These are phyloP conservation scores for Candida boidinii DNA, from an alignment of 805 yeast genomes.

Conservation along the genomic window DNA sequence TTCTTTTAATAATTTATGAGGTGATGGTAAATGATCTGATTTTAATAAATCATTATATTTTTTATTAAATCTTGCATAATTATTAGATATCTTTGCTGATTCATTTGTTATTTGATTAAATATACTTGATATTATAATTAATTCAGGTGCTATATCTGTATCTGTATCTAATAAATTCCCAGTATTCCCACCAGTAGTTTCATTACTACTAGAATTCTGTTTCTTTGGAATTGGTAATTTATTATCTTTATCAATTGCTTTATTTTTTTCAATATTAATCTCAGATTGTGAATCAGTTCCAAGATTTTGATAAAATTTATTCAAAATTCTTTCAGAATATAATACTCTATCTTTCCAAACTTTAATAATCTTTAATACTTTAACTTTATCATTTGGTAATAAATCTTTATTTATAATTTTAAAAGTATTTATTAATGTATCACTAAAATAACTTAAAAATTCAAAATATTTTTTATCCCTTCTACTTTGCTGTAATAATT, in stretches of 20 bases:
- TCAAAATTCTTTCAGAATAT: constrained; percentile 22
- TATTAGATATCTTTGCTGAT: constrained; percentile 11
- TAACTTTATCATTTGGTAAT: constrained; percentile 26
- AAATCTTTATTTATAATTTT: constrained; percentile 22
- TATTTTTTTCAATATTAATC: too few species aligned
- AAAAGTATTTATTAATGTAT: constrained; percentile 36
- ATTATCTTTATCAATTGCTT: too few species aligned
- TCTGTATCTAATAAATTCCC: too few species aligned
- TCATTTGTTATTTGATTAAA: constrained; percentile 15
- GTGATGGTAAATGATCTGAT: constrained; percentile 24
- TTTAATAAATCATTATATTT: constrained; percentile 17
- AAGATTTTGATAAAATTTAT: too few species aligned
- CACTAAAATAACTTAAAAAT: constrained; percentile 49
- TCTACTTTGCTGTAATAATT: constrained; percentile 71
- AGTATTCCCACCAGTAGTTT: too few species aligned
- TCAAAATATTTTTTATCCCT: constrained; percentile 47
- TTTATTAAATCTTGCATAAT: constrained; percentile 13
- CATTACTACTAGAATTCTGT: too few species aligned
- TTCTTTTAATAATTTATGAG: constrained; percentile 18
- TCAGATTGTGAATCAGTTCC: too few species aligned
- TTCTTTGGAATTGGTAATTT: too few species aligned
- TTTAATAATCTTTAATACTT: constrained; percentile 39
- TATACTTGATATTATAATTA: constrained; percentile 14
- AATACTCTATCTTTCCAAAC: constrained; percentile 53
- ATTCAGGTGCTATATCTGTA: constrained; percentile 16